Conservation (phyloP, 192 early-diverging fungal genomes). For the Podila clonocystis region DNA sequence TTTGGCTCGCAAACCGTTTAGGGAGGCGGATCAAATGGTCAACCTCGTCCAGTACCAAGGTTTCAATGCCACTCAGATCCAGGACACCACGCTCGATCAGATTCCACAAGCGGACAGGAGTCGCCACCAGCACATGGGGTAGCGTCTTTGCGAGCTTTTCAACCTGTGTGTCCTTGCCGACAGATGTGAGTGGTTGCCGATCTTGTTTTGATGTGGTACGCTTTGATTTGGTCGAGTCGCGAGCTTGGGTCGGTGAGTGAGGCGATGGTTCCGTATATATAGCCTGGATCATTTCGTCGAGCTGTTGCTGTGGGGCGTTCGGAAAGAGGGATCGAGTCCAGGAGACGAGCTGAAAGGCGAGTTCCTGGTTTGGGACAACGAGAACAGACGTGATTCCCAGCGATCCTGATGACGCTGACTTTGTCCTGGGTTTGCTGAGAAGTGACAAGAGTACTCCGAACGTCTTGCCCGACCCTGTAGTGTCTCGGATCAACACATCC, state of each 20-base stretch:
- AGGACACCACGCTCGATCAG: conserved; percentile 39
- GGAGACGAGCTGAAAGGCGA: conserved; percentile 57
- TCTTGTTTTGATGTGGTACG: not conserved
- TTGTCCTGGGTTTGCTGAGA: conserved; percentile 40
- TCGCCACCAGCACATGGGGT: conserved; percentile 55
- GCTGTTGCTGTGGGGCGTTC: not conserved
- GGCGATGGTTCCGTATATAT: conserved; percentile 4
- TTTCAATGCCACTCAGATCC: conserved; percentile 42
- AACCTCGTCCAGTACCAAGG: conserved; percentile 61
- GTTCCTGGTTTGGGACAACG: conserved; percentile 63
- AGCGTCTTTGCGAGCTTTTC: conserved; percentile 8
- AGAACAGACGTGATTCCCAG: conserved; percentile 52
- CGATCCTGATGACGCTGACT: not conserved
- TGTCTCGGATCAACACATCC: conserved; percentile 61
- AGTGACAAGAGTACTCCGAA: conserved; percentile 61
- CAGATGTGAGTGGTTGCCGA: not conserved
- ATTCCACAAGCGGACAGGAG: conserved; percentile 47
- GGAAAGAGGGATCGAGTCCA: conserved; percentile 56
- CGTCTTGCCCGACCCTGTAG: conserved; percentile 66
- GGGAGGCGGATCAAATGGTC: conserved; percentile 65
- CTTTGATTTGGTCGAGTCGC: not conserved
- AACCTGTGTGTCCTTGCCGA: conserved; percentile 17
- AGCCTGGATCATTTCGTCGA: conserved; percentile 38
- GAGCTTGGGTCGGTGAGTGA: not conserved
- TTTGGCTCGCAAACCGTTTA: conserved; percentile 55